Evolutionary conservation across 495 filamentous ascomycete genomes (phyloP), one percentile per base, ranked within the genome.

Genomic region (Xylaria intraflava): DNA sequence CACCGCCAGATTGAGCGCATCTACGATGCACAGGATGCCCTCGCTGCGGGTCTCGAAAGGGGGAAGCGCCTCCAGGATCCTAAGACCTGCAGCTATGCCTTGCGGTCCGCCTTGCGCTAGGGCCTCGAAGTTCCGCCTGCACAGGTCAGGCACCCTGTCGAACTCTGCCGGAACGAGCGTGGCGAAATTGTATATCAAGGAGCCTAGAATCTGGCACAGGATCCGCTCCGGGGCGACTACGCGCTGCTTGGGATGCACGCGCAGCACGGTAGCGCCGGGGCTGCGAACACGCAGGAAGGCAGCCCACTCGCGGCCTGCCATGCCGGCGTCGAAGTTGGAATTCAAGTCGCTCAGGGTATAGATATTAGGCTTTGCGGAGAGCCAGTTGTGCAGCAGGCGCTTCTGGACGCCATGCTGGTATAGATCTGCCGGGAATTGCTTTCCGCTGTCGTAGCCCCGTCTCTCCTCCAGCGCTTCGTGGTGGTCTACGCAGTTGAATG

Each of bases 301-400:
- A 11, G 59, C 59, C 36, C 49, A 62, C 45, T 62, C 59, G 1
- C 49, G 23, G 9, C 56, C 59, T 2, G 33, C 56, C 12, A 48
- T 41, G 3, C 47, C 35, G 19, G 56, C 40, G 0, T 38, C 19
- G 45, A 56, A 53, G 8, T 52, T 36, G 7, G 42, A 19, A 4
- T 44, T 16, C 0, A 46, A 11, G 17, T 20, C 38, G 33, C 46
- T 16, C 19, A 62, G 48, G 8, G 51, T 53, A 10, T 56, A 41
- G 3, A 53, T 53, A 6, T 35, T 22, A 1, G 59, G 51, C 14
- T 20, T 22, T 5, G 20, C 9, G 5, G 49, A 47, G n/a, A 39
- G n/a, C 46, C 46, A 51, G 36, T 51, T 22, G 3, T 48, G 20
- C 9, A 51, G n/a, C 3, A 61, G 29, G 22, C 2, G 12, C 12